Percentiles rank a stretch among this genome's conserved stretches.
Evolutionary conservation across 2,329 filamentous ascomycete genomes (phyloP).

Genomic region (Paraconiothyrium sp.): DNA sequence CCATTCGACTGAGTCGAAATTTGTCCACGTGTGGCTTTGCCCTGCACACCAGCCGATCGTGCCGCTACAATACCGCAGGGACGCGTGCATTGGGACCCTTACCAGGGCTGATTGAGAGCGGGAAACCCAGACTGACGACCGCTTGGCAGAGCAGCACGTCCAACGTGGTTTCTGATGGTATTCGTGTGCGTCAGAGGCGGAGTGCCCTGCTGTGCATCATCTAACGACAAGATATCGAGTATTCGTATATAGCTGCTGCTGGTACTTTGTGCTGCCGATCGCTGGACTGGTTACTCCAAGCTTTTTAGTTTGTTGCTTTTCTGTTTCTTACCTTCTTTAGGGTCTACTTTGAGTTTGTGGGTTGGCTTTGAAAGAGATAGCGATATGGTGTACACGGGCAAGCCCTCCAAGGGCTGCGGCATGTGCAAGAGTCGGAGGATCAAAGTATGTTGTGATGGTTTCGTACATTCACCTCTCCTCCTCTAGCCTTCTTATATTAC

Average conservation of each 20-base stretch:
- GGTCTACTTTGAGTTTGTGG: constrained; percentile 15
- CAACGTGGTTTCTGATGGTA: constrained; percentile 32
- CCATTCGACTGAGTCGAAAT: neutral
- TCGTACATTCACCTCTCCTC: constrained; percentile 4
- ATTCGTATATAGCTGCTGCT: constrained; percentile 17
- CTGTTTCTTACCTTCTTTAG: constrained; percentile 23
- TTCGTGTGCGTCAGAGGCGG: constrained; percentile 39
- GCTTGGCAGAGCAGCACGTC: constrained; percentile 7
- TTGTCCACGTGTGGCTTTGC: constrained; percentile 4
- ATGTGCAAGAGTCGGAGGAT: constrained; percentile 78
- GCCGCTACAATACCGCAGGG: constrained; percentile 1
- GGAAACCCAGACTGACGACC: constrained; percentile 1
- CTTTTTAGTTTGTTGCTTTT: constrained; percentile 20
- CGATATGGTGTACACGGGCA: constrained; percentile 53
- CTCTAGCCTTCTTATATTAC: constrained; percentile 18
- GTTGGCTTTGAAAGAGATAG: constrained; percentile 17
- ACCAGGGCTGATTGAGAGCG: constrained; percentile 14
- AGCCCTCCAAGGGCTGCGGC: constrained; percentile 68
- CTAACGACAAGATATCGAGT: neutral
- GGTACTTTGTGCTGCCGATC: constrained; percentile 19
- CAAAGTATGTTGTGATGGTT: constrained; percentile 63
- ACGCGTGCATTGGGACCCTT: constrained; percentile 2
- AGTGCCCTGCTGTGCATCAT: constrained; percentile 22
- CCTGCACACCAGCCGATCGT: neutral
- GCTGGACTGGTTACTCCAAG: constrained; percentile 13